phyloP scores from a whole-genome alignment of 305 asterid species.

The Fraxinus latifolia region DNA sequence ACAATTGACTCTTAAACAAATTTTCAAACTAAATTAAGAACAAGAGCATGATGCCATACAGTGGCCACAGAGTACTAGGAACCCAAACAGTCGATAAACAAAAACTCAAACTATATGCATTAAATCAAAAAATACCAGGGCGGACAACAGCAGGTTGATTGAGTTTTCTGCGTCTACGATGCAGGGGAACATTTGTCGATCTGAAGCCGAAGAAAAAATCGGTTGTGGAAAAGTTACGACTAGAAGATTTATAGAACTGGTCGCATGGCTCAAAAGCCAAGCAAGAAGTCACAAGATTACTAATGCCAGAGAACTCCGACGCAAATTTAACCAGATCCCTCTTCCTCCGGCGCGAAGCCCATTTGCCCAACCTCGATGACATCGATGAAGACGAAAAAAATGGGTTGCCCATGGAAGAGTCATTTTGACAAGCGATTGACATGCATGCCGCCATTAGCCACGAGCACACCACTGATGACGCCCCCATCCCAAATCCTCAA shows the following conservation, averaged over 20 bases:
- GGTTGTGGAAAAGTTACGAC: slow-evolving; percentile 27
- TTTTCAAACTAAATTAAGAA: slow-evolving; percentile 16
- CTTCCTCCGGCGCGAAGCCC: slow-evolving; percentile 40
- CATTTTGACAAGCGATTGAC: slow-evolving; percentile 47
- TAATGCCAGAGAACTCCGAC: slow-evolving; percentile 32
- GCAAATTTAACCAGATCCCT: slow-evolving; percentile 39
- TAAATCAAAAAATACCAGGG: slow-evolving; percentile 42
- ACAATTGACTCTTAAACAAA: not conserved
- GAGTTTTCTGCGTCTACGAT: slow-evolving; percentile 39
- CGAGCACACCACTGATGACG: slow-evolving; percentile 26
- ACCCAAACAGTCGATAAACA: slow-evolving; percentile 8
- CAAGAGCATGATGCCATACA: not conserved
- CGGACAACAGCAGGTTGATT: slow-evolving; percentile 27
- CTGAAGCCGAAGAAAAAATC: slow-evolving; percentile 42
- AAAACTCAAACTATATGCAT: not conserved
- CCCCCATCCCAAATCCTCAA: not conserved
- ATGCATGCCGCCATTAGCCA: slow-evolving; percentile 49
- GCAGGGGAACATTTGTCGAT: slow-evolving; percentile 39
- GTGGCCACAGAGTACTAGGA: not conserved
- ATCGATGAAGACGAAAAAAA: slow-evolving; percentile 30
- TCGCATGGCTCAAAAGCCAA: slow-evolving; percentile 58
- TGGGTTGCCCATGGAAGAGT: slow-evolving; percentile 38
- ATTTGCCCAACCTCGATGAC: not conserved
- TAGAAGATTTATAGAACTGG: slow-evolving; percentile 36
- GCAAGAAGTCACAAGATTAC: slow-evolving; percentile 46